A percentile compares a stretch with the other conserved stretches of the same genome.
phyloP scores from a whole-genome alignment of 192 early-diverging fungal species.

The Backusella macrospora region DNA sequence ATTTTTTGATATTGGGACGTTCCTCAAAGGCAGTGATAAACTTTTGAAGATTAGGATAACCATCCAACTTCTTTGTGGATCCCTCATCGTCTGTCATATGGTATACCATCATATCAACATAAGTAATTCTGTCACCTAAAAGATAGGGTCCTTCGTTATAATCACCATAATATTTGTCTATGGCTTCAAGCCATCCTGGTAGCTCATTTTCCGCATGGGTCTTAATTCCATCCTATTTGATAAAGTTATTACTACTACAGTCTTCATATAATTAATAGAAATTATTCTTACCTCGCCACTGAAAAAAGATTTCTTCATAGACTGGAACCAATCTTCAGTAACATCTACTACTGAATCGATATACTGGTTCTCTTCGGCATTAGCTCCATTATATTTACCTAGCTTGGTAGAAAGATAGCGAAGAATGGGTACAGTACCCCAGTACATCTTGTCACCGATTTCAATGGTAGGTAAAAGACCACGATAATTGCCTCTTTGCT shows the following conservation, averaged over 20 bases:
- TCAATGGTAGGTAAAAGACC: neutral
- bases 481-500: neutral
- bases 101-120: constrained; percentile 1
- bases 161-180: neutral
- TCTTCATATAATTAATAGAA: neutral
- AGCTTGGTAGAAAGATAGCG: constrained; percentile 8
- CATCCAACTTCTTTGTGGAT: neutral
- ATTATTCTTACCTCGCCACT: neutral
- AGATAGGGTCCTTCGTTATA: neutral
- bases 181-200: neutral
- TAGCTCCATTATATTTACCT: constrained; percentile 9
- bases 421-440: constrained; percentile 6
- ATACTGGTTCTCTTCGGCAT: constrained; percentile 1
- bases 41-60: neutral
- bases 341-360: neutral
- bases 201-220: neutral
- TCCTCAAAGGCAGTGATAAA: neutral
- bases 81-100: neutral
- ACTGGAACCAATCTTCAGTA: neutral
- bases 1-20: constrained; percentile 10
- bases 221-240: neutral
- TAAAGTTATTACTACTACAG: neutral
- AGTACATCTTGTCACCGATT: neutral
- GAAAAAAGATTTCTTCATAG: neutral
- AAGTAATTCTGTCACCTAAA: neutral